Evolutionary conservation across 352 stramenopile genomes (phyloP), one percentile per base, ranked within the genome.

Genomic region (Nothophytophthora sp.): DNA sequence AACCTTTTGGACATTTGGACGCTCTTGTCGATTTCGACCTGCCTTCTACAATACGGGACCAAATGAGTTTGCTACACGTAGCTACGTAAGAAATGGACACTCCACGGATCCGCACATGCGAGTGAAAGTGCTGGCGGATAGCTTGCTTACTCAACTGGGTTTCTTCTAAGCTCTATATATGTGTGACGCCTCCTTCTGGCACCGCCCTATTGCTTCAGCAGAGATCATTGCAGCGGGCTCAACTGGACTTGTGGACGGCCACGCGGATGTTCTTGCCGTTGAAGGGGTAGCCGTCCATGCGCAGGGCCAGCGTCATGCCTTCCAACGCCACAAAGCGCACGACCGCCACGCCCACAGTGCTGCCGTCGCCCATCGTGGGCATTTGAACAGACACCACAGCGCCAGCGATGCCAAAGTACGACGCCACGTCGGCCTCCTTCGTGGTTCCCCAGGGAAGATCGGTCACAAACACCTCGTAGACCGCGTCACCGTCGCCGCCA

Each of bases 281-380:
- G 37, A 86, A 88, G 15, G 78, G 76, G 50, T 85, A 88, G 18
- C 76, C 71, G 36, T 88, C 68, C 79, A 90, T 86, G 24, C 63
- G 63, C 60, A 90, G 47, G 24, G 78, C 78, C 3, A 70, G 64
- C 41, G 59, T 66, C 59, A 82, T 75, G 20, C 73, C 67, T 16
- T 85, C 73, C n/a, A 71, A 48, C 10, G 65, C 44, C 3, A 55
- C 62, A 55, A 90, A 90, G 7, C 65, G 70, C 37, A 90, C 69
- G 47, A 90, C 69, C 5, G 79, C 76, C 15, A 88, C 72, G 36
- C 76, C 78, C 16, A 89, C 78, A 15, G 78, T 89, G 51, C 73
- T 87, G 41, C 78, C 71, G 46, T 85, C 73, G n/a, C 73, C 55
- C 71, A 87, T 89, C 15, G 69, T 87, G 13, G 78, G 78, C 71